These are phyloP conservation scores for Fraxinus cuspidata DNA, from an alignment of 257 asterid genomes.

Conservation along the genomic window DNA sequence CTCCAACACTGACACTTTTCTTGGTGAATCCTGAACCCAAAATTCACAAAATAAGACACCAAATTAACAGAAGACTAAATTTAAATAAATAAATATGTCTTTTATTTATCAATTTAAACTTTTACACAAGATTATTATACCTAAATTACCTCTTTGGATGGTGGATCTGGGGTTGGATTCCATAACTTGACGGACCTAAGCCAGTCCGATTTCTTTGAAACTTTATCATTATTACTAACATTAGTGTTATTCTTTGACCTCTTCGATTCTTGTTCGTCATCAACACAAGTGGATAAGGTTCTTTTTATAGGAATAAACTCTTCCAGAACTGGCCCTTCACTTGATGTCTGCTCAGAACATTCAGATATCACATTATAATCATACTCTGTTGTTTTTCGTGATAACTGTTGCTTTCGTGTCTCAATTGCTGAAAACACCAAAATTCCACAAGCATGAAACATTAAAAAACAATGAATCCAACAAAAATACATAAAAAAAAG, in stretches of 20 bases:
- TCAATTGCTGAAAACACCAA: slow-evolving; percentile 65
- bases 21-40: slow-evolving; percentile 36
- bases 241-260: not conserved
- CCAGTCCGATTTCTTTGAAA: slow-evolving; percentile 66
- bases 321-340: slow-evolving; percentile 59
- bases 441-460: not conserved
- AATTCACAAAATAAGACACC: not conserved
- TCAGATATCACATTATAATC: slow-evolving; percentile 56
- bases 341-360: slow-evolving; percentile 73
- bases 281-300: not conserved
- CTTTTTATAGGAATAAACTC: slow-evolving; percentile 42
- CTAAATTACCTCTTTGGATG: slow-evolving; percentile 43
- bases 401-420: slow-evolving; percentile 68
- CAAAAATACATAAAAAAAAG: too few species aligned
- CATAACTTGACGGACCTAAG: slow-evolving; percentile 79
- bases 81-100: not conserved
- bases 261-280: slow-evolving; percentile 1
- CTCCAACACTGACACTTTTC: slow-evolving; percentile 38
- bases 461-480: not conserved
- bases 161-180: slow-evolving; percentile 74
- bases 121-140: too few species aligned
- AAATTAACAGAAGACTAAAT: not conserved
- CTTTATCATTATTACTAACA: not conserved
- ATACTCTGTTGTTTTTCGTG: slow-evolving; percentile 40
- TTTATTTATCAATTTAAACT: too few species aligned